Conservation (phyloP, 129 eudicot species). For the Escallonia rubra region DNA sequence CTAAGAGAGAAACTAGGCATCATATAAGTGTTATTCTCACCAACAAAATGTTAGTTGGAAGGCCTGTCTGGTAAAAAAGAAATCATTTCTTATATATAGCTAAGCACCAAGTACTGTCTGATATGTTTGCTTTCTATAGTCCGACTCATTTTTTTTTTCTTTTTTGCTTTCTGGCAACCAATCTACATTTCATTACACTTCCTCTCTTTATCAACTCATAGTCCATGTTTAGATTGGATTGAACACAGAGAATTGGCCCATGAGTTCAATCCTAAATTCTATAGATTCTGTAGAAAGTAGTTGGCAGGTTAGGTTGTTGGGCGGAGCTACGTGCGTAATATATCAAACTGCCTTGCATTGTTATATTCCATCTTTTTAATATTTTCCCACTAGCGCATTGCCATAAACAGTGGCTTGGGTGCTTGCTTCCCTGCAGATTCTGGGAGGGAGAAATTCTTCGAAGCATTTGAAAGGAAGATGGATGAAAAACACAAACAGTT, state of each 20-base stretch:
- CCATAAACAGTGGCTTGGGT: not conserved
- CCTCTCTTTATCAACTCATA: not conserved
- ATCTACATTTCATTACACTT: not conserved
- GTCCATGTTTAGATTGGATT: not conserved
- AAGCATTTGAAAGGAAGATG: constrained; percentile 86
- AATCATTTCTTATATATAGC: too few relatives aligned
- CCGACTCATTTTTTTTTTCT: too few relatives aligned
- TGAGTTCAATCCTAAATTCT: not conserved
- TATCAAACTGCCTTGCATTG: not conserved
- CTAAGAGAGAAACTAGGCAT: too few relatives aligned
- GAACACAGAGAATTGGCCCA: too few relatives aligned
- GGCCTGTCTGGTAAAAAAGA: too few relatives aligned
- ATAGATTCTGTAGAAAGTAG: not conserved
- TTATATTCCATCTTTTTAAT: not conserved
- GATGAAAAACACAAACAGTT: constrained; percentile 69
- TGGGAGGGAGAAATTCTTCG: constrained; percentile 57
- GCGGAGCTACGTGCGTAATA: not conserved
- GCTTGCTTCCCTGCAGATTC: constrained; percentile 50
- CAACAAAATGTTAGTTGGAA: too few relatives aligned
- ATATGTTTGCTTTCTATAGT: too few relatives aligned
- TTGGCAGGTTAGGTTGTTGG: not conserved
- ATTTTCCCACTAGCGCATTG: not conserved
- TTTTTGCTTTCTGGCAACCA: not conserved
- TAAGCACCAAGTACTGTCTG: too few relatives aligned
- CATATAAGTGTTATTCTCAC: too few relatives aligned